Evolutionary conservation across 176 grass and related monocot species (phyloP).

Genomic region (Eragrostis nindensis): DNA sequence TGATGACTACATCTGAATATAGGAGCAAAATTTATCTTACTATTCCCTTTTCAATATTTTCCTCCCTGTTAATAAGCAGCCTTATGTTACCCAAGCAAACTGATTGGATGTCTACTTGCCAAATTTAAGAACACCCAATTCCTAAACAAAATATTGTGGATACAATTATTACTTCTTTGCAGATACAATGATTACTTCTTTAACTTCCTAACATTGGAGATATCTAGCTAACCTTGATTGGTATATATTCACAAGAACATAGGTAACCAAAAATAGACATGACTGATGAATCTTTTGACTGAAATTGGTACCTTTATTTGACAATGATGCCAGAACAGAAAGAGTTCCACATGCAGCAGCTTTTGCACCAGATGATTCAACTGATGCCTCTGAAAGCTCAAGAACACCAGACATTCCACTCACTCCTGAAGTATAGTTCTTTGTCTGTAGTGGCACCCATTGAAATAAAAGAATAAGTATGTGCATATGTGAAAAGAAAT

Average conservation of each 20-base stretch:
- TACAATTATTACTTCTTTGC: too few relatives aligned
- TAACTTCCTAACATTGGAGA: neutral
- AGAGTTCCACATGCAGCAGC: conserved; percentile 88
- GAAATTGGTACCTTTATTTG: conserved; percentile 68
- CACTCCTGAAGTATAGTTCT: conserved; percentile 35
- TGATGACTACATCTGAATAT: neutral
- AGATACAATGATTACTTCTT: neutral
- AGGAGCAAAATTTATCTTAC: neutral
- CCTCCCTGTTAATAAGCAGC: neutral
- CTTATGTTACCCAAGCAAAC: neutral
- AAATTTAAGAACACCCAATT: conserved; percentile 18
- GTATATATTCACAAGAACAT: conserved; percentile 19
- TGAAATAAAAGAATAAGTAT: conserved; percentile 39
- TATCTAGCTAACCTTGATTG: conserved; percentile 4
- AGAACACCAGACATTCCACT: conserved; percentile 48
- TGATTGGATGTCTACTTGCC: neutral
- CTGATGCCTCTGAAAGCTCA: conserved; percentile 71
- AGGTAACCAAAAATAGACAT: conserved; percentile 5
- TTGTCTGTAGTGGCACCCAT: conserved; percentile 44
- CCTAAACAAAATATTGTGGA: neutral
- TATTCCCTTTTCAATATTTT: conserved; percentile 12
- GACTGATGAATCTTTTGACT: neutral
- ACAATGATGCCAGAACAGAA: conserved; percentile 58
- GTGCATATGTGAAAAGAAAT: conserved; percentile 11
- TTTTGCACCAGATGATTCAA: conserved; percentile 94